Evolutionary conservation across 441 rosid genomes (phyloP).

Genomic region (Raphanus hybrid): DNA sequence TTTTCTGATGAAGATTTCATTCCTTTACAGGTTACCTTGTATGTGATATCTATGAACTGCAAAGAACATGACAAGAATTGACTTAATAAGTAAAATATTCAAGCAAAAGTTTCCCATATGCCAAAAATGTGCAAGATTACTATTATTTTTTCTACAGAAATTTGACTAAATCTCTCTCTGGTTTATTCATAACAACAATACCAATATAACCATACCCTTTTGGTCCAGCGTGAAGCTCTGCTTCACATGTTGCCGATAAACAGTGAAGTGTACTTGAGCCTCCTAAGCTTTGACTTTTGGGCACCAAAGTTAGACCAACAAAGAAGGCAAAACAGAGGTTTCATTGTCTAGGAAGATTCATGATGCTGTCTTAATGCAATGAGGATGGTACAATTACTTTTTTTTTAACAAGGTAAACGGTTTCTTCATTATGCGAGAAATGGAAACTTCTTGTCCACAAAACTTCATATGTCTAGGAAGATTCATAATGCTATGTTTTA

Average conservation of each 20-base stretch:
- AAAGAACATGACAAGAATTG: slow-evolving; percentile 13
- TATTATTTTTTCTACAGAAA: background rate
- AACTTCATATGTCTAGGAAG: background rate
- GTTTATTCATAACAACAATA: slow-evolving; percentile 14
- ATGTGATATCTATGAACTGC: slow-evolving; percentile 82
- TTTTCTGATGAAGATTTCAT: slow-evolving; percentile 59
- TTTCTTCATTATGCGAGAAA: background rate
- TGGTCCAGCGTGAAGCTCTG: slow-evolving; percentile 54
- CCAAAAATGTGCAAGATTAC: slow-evolving; percentile 8
- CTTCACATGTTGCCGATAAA: slow-evolving; percentile 42
- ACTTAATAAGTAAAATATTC: slow-evolving; percentile 10
- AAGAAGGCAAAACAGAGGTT: slow-evolving; percentile 44
- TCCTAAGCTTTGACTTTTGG: slow-evolving; percentile 44
- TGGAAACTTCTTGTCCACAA: background rate
- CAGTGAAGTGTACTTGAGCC: slow-evolving; percentile 40
- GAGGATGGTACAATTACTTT: slow-evolving; percentile 13
- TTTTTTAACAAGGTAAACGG: background rate
- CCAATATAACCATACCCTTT: slow-evolving; percentile 56
- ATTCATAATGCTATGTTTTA: background rate
- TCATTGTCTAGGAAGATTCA: slow-evolving; percentile 33
- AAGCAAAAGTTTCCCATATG: background rate
- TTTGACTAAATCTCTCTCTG: slow-evolving; percentile 18
- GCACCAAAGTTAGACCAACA: slow-evolving; percentile 44
- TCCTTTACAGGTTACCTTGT: slow-evolving; percentile 72
- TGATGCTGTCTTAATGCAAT: slow-evolving; percentile 37